These are phyloP conservation scores for Penstemon davidsonii DNA, from an alignment of 257 asterid species.

Conservation along the genomic window DNA sequence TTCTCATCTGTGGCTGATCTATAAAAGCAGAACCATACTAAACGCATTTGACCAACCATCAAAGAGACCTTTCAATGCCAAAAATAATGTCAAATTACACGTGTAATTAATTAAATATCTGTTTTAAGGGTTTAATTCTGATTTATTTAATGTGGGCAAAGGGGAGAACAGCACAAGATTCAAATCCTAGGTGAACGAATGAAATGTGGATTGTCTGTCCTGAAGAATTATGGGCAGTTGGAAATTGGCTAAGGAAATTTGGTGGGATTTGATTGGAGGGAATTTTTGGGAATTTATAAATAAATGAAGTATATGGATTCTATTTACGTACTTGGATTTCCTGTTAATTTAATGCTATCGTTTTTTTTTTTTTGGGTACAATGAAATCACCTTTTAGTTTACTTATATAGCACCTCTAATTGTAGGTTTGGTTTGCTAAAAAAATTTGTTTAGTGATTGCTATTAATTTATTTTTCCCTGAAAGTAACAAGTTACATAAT, in stretches of 20 bases:
- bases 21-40: constrained; percentile 1
- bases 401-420: no score
- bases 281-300: not conserved
- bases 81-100: constrained; percentile 12
- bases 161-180: constrained; percentile 6
- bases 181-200: not conserved
- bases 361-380: no score
- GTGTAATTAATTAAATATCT: constrained; percentile 12
- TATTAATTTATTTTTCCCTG: no score
- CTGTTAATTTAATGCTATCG: no score
- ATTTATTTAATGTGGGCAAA: not conserved
- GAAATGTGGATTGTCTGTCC: not conserved
- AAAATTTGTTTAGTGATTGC: no score
- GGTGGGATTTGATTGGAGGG: constrained; percentile 21
- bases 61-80: constrained; percentile 14
- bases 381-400: no score
- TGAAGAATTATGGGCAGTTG: constrained; percentile 4
- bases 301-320: not conserved
- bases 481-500: no score
- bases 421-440: no score
- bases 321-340: not conserved
- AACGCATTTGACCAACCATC: constrained; percentile 23
- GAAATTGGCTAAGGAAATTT: constrained; percentile 9
- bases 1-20: constrained; percentile 26
- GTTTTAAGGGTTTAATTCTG: not conserved